Base-by-base conservation (phyloP, 768 basidiomycete genomes). In the Amanita polypyramis region DNA sequence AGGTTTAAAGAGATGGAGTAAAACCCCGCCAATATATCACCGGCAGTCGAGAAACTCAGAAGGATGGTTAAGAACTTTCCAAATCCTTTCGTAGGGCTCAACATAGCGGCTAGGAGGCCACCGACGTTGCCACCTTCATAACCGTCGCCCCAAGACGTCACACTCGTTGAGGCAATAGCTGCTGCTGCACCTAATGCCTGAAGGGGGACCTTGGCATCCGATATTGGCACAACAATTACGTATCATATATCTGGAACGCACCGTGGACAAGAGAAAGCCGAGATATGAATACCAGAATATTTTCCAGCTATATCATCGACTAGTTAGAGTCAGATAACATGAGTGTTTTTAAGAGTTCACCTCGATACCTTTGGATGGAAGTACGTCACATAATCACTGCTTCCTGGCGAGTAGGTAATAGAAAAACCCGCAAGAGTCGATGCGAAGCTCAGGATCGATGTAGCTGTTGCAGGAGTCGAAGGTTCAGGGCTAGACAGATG, bases 61-160 rank as follows among this genome's bases (percentile, higher is more conserved):
- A 95, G 65, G 32, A 92, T 83, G 0, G 80, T 83, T 36, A 91
- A 67, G 67, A 90, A 83, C 58, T 85, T 84, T 5, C 86, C 82
- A 59, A 88, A 89, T 27, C 74, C 74, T 33, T 79, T 77, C 0
- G 71, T 69, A 0, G 87, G 87, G 17, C 68, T 69, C 2, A 90
- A 71, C 70, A 88, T 79, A 2, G 82, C 83, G 42, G 73, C 70
- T 6, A 91, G 56, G 5, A 91, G 69, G 1, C 86, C 88, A 21
- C 85, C 87, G 20, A 88, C 70, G 67, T 78, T 74, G 0, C 72
- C 76, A 2, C 66, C 60, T 11, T 65, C 64, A 51, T 85, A 85
- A 0, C 73, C 82, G 2, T 64, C 57, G 11, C 70, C 65, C 85
- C 87, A 90, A 1, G 66, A 66, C 2, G 80, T 77, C 9, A 86